Conservation (phyloP, 805 yeast genomes). For the Starmerella roubikii region DNA sequence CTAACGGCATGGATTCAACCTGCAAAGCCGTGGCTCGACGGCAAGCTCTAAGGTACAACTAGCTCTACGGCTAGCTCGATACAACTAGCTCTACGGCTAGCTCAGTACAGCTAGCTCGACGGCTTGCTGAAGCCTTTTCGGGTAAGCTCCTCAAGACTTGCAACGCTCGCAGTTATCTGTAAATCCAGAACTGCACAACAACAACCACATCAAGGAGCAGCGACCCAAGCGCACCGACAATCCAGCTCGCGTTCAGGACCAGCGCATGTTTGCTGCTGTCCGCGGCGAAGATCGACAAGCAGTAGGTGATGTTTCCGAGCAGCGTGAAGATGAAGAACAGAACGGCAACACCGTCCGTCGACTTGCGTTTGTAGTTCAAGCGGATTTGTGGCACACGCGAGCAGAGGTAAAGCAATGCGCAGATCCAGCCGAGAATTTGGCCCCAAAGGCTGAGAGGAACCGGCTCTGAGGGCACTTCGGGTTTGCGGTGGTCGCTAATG, state of each 20-base stretch:
- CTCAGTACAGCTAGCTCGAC: too few species aligned
- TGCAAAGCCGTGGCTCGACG: too few species aligned
- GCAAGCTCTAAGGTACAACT: too few species aligned
- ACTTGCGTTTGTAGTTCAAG: slow-evolving; percentile 70
- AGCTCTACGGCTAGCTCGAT: too few species aligned
- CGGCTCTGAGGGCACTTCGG: slow-evolving; percentile 35
- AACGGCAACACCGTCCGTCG: slow-evolving; percentile 90
- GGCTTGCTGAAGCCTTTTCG: too few species aligned
- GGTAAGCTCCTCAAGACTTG: too few species aligned
- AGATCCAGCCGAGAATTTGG: slow-evolving; percentile 68
- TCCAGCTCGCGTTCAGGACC: slow-evolving; percentile 79
- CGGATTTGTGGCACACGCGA: slow-evolving; percentile 87
- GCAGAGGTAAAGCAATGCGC: slow-evolving; percentile 43
- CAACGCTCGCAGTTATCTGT: slow-evolving; percentile 25
- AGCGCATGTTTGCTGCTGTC: slow-evolving; percentile 58
- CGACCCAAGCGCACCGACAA: slow-evolving; percentile 84
- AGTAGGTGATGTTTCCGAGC: slow-evolving; percentile 83
- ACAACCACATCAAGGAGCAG: slow-evolving; percentile 69
- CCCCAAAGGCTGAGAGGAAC: slow-evolving; percentile 57
- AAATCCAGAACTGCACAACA: slow-evolving; percentile 72
- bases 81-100: too few species aligned
- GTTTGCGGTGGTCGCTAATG: slow-evolving; percentile 41
- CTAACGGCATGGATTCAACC: too few species aligned
- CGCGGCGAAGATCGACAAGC: slow-evolving; percentile 59
- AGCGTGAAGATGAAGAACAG: slow-evolving; percentile 91